A percentile compares a stretch with the other conserved stretches of the same genome.
Evolutionary conservation across 139 green algal species (phyloP).

Genomic region (Coccomyxa sp.): DNA sequence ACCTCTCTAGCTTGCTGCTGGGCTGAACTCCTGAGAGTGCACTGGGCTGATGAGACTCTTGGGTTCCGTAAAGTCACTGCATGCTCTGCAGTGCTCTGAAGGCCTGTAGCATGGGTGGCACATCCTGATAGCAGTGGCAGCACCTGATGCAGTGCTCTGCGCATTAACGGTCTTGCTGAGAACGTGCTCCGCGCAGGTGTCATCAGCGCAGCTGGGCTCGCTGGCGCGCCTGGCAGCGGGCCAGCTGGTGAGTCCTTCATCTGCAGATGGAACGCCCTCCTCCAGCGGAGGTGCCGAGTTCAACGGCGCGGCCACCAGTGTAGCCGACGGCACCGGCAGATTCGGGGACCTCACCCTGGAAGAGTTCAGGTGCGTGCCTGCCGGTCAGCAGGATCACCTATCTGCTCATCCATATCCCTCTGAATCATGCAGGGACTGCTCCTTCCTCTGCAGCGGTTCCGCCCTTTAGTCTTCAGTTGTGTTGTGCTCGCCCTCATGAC

Average conservation of each 20-base stretch:
- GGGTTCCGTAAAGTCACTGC: not conserved
- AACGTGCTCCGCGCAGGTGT: conserved; percentile 11
- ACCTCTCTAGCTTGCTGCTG: too few species aligned
- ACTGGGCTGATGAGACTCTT: not conserved
- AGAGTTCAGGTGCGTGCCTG: conserved; percentile 43
- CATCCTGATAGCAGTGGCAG: too few species aligned
- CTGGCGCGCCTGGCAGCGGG: conserved; percentile 72
- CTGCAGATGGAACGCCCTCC: conserved; percentile 1
- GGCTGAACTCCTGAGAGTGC: not conserved
- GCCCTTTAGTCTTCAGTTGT: too few species aligned
- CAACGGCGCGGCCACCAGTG: not conserved
- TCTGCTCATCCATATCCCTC: too few species aligned
- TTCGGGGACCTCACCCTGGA: conserved; percentile 42
- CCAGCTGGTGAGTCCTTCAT: not conserved
- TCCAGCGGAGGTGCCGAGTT: conserved; percentile 13
- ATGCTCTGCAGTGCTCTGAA: too few species aligned
- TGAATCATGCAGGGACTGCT: too few species aligned
- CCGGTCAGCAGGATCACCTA: not conserved
- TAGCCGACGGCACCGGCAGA: conserved; percentile 1
- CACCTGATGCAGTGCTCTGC: too few species aligned
- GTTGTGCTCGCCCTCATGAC: too few species aligned
- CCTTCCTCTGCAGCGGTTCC: too few species aligned
- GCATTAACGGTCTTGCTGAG: too few species aligned
- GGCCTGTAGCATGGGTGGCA: too few species aligned
- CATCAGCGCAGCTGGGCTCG: conserved; percentile 49